Evolutionary conservation across 441 rosid genomes (phyloP).

Genomic region (Corymbia citriodora): DNA sequence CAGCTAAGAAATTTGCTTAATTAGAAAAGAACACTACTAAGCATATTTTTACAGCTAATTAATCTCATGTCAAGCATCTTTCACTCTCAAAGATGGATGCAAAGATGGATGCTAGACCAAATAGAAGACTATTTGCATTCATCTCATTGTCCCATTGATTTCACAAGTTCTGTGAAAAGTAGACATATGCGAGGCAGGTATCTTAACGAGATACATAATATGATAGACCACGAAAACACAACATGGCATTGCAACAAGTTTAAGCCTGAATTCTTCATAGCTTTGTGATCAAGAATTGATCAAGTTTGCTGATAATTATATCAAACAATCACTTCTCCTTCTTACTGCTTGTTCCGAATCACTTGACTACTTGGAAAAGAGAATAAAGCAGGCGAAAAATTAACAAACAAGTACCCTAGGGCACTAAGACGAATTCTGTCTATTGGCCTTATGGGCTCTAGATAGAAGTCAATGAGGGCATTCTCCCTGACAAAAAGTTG

Average conservation of each 20-base stretch:
- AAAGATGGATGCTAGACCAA: not conserved
- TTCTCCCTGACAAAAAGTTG: not conserved
- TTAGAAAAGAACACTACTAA: not conserved
- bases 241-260: not conserved
- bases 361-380: not conserved
- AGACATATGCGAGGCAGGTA: not conserved
- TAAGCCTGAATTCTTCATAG: not conserved
- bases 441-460: too few species aligned
- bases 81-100: not conserved
- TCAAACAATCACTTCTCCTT: not conserved
- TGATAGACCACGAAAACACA: not conserved
- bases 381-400: not conserved
- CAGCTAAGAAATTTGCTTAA: not conserved
- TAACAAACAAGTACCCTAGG: not conserved
- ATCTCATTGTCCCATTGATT: not conserved
- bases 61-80: not conserved
- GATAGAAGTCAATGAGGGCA: too few species aligned
- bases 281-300: not conserved
- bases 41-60: not conserved
- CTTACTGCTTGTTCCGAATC: not conserved
- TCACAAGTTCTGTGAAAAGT: not conserved
- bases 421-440: too few species aligned
- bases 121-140: not conserved
- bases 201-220: not conserved
- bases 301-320: not conserved